Evolutionary conservation across 352 stramenopile genomes (phyloP).

Genomic region (Phytophthora agathidicida): DNA sequence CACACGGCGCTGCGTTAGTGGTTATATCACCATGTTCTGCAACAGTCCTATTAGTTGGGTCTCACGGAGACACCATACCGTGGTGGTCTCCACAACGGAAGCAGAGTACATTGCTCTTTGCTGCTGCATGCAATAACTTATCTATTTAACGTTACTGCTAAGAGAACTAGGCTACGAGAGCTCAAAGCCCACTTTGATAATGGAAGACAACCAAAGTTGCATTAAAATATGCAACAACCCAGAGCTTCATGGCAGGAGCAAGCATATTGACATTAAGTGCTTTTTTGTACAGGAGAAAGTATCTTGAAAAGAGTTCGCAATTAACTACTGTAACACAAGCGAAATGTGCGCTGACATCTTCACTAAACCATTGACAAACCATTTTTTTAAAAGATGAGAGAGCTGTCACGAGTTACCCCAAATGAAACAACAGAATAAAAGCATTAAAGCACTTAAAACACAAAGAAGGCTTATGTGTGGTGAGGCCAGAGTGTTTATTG

Average conservation of each 20-base stretch:
- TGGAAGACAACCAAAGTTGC: conserved; percentile 21
- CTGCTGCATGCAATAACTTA: conserved; percentile 9
- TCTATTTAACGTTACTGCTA: conserved; percentile 8
- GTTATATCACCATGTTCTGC: conserved; percentile 12
- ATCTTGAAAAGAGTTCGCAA: conserved; percentile 5
- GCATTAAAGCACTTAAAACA: too few relatives aligned
- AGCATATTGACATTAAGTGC: conserved; percentile 20
- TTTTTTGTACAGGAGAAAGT: conserved; percentile 13
- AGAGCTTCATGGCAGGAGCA: neutral
- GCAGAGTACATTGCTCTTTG: neutral
- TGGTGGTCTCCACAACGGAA: too few relatives aligned
- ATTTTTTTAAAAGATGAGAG: conserved; percentile 12
- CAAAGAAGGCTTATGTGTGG: too few relatives aligned
- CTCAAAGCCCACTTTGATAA: conserved; percentile 10
- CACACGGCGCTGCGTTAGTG: neutral
- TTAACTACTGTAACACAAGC: conserved; percentile 13
- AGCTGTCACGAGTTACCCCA: conserved; percentile 1
- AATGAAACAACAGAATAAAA: too few relatives aligned
- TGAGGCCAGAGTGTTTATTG: too few relatives aligned
- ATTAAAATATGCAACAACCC: conserved; percentile 21
- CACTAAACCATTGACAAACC: neutral
- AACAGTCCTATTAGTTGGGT: conserved; percentile 9
- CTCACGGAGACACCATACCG: neutral
- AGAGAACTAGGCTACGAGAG: conserved; percentile 12
- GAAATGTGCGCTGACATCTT: conserved; percentile 10